Evolutionary conservation across 179 eudicot species (phyloP).

Genomic region (Gypsophila paniculata): DNA sequence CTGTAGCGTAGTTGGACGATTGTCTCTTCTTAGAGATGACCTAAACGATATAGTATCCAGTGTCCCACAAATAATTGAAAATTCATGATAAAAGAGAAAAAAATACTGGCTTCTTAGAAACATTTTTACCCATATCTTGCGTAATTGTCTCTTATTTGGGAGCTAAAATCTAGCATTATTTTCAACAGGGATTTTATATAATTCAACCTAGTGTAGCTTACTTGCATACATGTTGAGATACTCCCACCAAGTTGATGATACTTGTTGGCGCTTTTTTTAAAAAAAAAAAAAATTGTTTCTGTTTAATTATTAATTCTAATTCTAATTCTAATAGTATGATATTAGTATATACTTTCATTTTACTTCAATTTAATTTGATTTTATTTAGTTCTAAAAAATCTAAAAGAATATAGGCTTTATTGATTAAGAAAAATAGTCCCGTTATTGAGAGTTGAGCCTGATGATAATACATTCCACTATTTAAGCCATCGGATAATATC

Average conservation of each 20-base stretch:
- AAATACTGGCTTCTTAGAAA: neutral
- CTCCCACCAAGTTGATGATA: neutral
- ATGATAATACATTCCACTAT: no score
- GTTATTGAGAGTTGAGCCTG: no score
- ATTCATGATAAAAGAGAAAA: neutral
- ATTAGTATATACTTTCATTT: no score
- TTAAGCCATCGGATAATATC: no score
- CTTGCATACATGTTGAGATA: neutral
- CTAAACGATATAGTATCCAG: constrained; percentile 2
- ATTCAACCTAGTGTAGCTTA: neutral
- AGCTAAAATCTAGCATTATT: constrained; percentile 6
- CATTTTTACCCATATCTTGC: constrained; percentile 13
- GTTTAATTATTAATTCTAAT: no score
- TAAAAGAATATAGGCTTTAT: no score
- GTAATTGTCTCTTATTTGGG: constrained; percentile 3
- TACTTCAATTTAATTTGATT: no score
- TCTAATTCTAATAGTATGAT: no score
- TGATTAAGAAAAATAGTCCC: no score
- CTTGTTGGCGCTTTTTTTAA: no score
- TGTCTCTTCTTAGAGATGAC: constrained; percentile 24
- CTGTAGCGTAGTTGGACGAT: constrained; percentile 23
- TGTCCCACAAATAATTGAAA: neutral
- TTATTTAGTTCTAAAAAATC: no score
- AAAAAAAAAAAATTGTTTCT: no score
- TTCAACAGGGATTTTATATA: constrained; percentile 3